These are phyloP conservation scores for Mariannaea sp. DNA, from an alignment of 2,329 filamentous ascomycete genomes.

Conservation along the genomic window DNA sequence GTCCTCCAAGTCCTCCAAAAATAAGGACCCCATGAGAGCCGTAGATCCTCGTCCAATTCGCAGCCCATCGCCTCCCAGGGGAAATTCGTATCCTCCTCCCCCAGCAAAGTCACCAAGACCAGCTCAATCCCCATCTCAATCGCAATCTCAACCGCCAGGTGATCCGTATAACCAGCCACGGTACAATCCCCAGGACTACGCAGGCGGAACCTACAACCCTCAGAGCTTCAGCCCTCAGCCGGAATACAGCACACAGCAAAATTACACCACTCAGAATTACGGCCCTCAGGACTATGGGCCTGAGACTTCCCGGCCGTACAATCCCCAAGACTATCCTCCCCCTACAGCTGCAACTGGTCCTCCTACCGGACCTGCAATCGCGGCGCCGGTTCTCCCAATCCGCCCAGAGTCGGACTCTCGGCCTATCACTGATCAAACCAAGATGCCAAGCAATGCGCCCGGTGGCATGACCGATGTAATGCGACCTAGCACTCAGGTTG, in stretches of 20 bases:
- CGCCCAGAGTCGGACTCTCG: constrained; percentile 32
- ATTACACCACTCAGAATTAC: constrained; percentile 15
- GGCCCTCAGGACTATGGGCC: background rate
- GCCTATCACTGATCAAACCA: constrained; percentile 23
- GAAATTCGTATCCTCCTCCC: constrained; percentile 22
- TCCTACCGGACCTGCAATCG: constrained; percentile 22
- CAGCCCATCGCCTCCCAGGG: constrained; percentile 31
- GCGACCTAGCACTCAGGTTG: constrained; percentile 23
- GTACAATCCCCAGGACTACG: constrained; percentile 27
- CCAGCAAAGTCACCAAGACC: background rate
- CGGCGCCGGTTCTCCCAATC: constrained; percentile 25
- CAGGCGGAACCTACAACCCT: constrained; percentile 23
- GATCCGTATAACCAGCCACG: constrained; percentile 25
- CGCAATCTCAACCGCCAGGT: constrained; percentile 20
- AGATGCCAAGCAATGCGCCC: constrained; percentile 6
- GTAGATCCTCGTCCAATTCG: constrained; percentile 38
- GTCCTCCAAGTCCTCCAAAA: constrained; percentile 26
- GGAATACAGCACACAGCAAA: constrained; percentile 18
- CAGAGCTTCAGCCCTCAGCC: constrained; percentile 26
- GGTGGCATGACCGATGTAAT: constrained; percentile 27
- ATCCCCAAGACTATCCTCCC: constrained; percentile 34
- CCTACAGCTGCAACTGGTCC: constrained; percentile 3
- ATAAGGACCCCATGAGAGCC: constrained; percentile 33
- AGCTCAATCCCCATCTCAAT: constrained; percentile 1
- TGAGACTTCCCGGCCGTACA: constrained; percentile 5